phyloP scores from a whole-genome alignment of 768 basidiomycete genomes.

The Cystobasidium onofrii region DNA sequence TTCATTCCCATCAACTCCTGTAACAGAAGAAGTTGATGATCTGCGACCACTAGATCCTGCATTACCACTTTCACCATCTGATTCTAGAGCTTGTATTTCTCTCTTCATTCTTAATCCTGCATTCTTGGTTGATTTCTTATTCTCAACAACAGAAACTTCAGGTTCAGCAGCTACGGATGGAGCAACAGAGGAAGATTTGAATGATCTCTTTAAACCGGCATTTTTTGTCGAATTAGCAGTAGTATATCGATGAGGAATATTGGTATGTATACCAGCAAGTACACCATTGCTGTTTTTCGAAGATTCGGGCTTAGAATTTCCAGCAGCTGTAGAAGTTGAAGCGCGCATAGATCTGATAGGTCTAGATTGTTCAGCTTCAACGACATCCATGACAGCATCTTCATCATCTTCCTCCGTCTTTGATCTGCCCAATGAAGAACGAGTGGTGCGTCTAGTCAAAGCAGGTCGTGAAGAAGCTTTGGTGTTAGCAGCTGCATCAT shows the following conservation, averaged over 20 bases:
- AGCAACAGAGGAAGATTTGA: constrained; percentile 11
- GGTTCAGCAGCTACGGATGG: constrained; percentile 23
- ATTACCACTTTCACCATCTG: constrained; percentile 38
- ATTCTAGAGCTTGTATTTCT: constrained; percentile 33
- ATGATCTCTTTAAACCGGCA: constrained; percentile 23
- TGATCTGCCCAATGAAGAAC: not conserved
- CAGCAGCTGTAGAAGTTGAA: constrained; percentile 6
- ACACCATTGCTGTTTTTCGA: not conserved
- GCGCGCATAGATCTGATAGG: constrained; percentile 31
- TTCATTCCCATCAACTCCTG: constrained; percentile 41
- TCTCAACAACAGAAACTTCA: constrained; percentile 32
- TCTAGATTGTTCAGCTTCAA: not conserved
- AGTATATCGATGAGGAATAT: not conserved
- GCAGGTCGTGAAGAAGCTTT: not conserved
- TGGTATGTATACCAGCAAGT: constrained; percentile 19
- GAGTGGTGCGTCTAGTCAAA: not conserved
- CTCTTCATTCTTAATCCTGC: constrained; percentile 23
- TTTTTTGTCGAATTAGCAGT: constrained; percentile 30
- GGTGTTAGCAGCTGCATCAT: not conserved
- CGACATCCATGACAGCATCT: constrained; percentile 16
- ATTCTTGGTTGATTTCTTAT: constrained; percentile 31
- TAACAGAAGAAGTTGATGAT: constrained; percentile 40
- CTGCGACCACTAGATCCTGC: constrained; percentile 38
- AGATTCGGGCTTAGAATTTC: constrained; percentile 6
- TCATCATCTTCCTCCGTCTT: not conserved